A percentile compares a stretch with the other conserved stretches of the same genome.
Evolutionary conservation across 495 filamentous ascomycete species (phyloP).

Genomic region (Lineolata rhizophorae): DNA sequence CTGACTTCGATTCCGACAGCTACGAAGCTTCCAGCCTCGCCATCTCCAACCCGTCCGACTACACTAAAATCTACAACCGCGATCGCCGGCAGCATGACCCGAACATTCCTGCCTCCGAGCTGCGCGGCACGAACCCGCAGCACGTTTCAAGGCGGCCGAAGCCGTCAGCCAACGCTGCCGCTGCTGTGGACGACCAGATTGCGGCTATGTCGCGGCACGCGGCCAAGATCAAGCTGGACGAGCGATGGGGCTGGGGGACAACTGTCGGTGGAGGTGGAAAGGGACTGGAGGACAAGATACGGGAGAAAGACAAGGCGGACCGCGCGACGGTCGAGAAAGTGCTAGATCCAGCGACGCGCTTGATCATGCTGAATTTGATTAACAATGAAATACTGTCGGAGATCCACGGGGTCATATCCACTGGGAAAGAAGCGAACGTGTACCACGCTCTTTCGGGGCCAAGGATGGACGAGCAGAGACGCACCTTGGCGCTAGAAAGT

Average conservation of each 20-base stretch:
- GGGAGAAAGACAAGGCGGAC: conserved; percentile 60
- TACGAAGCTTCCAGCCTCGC: no score
- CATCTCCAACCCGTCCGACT: conserved; percentile 38
- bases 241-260: conserved; percentile 20
- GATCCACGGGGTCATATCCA: conserved; percentile 79
- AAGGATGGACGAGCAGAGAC: conserved; percentile 20
- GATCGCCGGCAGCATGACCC: conserved; percentile 40
- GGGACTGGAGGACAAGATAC: no score
- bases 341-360: conserved; percentile 75
- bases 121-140: conserved; percentile 58
- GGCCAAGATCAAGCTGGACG: conserved; percentile 67
- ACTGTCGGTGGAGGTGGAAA: conserved; percentile 15
- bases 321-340: conserved; percentile 87
- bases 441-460: conserved; percentile 51
- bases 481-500: conserved; percentile 18
- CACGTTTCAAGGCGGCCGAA: no score
- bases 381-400: conserved; percentile 63
- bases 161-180: conserved; percentile 54
- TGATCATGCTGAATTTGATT: conserved; percentile 90
- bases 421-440: conserved; percentile 94
- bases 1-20: no score
- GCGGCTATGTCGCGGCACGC: conserved; percentile 66
- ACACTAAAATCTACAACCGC: conserved; percentile 82
- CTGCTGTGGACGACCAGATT: conserved; percentile 71
- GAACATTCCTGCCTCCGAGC: conserved; percentile 29